These are phyloP conservation scores for Candida maltosa DNA, from an alignment of 805 yeast species.

Conservation along the genomic window DNA sequence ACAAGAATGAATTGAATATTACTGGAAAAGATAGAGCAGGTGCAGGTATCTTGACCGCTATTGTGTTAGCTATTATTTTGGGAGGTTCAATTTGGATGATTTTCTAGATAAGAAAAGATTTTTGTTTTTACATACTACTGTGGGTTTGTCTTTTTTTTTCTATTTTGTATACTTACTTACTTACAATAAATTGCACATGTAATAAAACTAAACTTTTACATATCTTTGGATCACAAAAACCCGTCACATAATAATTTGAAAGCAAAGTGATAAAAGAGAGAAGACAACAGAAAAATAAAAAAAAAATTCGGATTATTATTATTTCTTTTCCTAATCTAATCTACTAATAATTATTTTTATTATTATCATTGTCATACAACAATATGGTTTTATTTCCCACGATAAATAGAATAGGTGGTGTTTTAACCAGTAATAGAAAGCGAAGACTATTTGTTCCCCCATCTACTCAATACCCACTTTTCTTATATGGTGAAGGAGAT, in stretches of 20 bases:
- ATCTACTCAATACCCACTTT: constrained; percentile 39
- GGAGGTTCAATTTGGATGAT: constrained; percentile 83
- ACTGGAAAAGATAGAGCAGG: constrained; percentile 76
- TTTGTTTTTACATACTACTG: too few relatives aligned
- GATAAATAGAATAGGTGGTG: constrained; percentile 33
- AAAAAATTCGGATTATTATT: too few relatives aligned
- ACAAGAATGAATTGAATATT: constrained; percentile 45
- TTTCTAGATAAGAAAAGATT: constrained; percentile 5
- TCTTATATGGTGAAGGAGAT: constrained; percentile 41
- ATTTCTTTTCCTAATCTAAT: too few relatives aligned
- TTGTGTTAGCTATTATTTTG: constrained; percentile 56
- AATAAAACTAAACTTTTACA: not conserved
- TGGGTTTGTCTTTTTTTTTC: not conserved
- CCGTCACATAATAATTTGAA: too few relatives aligned
- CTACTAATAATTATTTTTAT: too few relatives aligned
- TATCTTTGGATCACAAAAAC: too few relatives aligned
- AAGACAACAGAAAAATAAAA: too few relatives aligned
- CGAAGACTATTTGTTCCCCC: constrained; percentile 43
- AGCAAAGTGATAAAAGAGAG: too few relatives aligned
- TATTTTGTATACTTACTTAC: not conserved
- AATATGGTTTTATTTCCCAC: constrained; percentile 42
- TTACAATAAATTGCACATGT: not conserved
- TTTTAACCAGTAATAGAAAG: constrained; percentile 32
- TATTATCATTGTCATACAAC: too few relatives aligned
- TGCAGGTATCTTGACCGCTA: constrained; percentile 83